Evolutionary conservation across 179 eudicot species (phyloP).

Genomic region (Patellifolia procumbens): DNA sequence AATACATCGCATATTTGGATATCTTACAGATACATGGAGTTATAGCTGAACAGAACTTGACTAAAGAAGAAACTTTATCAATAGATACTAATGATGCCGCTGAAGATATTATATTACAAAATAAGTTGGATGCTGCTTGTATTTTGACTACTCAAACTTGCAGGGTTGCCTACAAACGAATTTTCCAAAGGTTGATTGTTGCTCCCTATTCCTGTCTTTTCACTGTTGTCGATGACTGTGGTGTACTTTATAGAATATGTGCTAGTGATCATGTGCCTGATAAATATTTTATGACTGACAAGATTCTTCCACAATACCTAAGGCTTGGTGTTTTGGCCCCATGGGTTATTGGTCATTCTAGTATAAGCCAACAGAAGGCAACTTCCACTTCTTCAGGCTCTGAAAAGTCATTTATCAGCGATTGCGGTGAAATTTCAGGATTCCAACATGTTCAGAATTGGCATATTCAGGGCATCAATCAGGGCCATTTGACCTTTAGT

Average conservation of each 20-base stretch:
- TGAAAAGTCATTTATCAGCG: conserved; percentile 25
- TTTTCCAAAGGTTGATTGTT: conserved; percentile 62
- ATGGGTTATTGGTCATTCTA: conserved; percentile 72
- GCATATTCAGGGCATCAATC: conserved; percentile 37
- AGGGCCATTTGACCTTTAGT: conserved; percentile 38
- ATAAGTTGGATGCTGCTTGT: conserved; percentile 25
- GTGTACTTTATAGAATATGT: conserved; percentile 56
- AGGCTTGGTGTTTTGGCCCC: conserved; percentile 60
- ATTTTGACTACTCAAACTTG: conserved; percentile 25
- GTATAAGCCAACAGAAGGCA: conserved; percentile 66
- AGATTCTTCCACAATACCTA: conserved; percentile 44
- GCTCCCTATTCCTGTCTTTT: conserved; percentile 63
- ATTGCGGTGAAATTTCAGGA: conserved; percentile 28
- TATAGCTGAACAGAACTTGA: conserved; percentile 32
- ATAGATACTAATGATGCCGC: conserved; percentile 26
- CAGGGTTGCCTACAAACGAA: conserved; percentile 34
- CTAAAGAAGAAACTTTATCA: conserved; percentile 27
- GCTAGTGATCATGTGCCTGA: conserved; percentile 49
- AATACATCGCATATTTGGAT: conserved; percentile 51
- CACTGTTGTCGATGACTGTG: conserved; percentile 69
- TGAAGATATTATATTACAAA: conserved; percentile 22
- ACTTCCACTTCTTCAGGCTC: conserved; percentile 35
- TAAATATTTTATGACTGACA: conserved; percentile 42
- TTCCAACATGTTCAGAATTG: conserved; percentile 27
- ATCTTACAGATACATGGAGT: conserved; percentile 44